Evolutionary conservation across 768 basidiomycete genomes (phyloP).

Genomic region (Nidularia pulvinata): DNA sequence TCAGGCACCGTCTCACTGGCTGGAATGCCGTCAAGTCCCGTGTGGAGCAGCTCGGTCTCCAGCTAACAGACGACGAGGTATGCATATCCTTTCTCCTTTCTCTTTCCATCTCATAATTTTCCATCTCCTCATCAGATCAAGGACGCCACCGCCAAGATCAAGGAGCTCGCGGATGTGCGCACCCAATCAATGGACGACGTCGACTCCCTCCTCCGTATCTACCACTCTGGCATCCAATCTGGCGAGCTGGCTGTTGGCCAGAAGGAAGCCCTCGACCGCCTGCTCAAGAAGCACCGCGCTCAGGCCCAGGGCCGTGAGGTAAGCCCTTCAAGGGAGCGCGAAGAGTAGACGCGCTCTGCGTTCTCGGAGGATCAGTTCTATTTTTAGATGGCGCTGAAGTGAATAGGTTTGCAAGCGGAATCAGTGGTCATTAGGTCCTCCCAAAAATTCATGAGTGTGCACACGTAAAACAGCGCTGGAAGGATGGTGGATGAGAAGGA

Average conservation of each 20-base stretch:
- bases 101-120: constrained; percentile 2
- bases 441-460: background rate
- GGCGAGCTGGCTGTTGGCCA: constrained; percentile 96
- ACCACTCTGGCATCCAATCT: constrained; percentile 91
- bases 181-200: constrained; percentile 99
- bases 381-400: too few relatives aligned
- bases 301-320: constrained; percentile 21
- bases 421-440: too few relatives aligned
- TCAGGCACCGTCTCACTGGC: constrained; percentile 90
- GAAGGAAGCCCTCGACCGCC: constrained; percentile 84
- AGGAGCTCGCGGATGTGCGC: constrained; percentile 97
- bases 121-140: constrained; percentile 60
- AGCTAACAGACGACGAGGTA: constrained; percentile 88
- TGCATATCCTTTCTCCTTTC: constrained; percentile 10
- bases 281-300: constrained; percentile 76
- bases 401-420: too few relatives aligned
- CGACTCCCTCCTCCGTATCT: constrained; percentile 93
- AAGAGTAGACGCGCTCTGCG: constrained; percentile 7
- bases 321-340: constrained; percentile 19
- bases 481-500: background rate
- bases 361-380: background rate
- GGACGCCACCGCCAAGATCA: constrained; percentile 99
- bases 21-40: constrained; percentile 99
- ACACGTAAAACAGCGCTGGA: background rate
- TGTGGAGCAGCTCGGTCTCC: constrained; percentile 94